Conservation (phyloP, 2,329 filamentous ascomycete species). For the Phialemonium atrogriseum region DNA sequence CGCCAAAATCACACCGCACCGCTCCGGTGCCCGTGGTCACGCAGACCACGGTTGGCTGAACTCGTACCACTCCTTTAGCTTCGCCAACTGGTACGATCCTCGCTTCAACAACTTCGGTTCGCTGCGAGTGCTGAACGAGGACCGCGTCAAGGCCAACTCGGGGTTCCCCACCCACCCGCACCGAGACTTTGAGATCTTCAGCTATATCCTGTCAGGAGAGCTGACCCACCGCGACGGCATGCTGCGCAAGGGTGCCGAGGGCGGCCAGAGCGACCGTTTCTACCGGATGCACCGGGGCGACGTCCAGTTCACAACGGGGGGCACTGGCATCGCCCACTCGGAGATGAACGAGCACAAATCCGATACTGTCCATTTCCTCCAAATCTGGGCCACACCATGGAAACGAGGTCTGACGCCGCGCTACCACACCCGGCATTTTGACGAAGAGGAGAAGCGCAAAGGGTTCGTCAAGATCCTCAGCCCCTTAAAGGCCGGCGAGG, state of each 20-base stretch:
- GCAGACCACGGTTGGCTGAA: constrained; percentile 82
- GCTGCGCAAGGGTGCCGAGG: constrained; percentile 61
- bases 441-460: constrained; percentile 63
- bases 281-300: constrained; percentile 69
- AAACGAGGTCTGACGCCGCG: constrained; percentile 61
- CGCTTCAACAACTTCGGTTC: constrained; percentile 62
- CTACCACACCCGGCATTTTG: constrained; percentile 69
- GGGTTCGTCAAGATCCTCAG: constrained; percentile 70
- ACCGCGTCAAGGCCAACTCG: constrained; percentile 63
- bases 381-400: constrained; percentile 84
- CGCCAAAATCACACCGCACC: constrained; percentile 67
- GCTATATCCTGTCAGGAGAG: constrained; percentile 76
- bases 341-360: constrained; percentile 70
- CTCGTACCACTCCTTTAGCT: constrained; percentile 79
- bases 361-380: constrained; percentile 73
- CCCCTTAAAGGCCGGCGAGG: constrained; percentile 57
- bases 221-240: constrained; percentile 84
- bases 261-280: constrained; percentile 52
- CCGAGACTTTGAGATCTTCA: constrained; percentile 84
- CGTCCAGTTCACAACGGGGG: constrained; percentile 86
- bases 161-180: constrained; percentile 84
- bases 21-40: constrained; percentile 64
- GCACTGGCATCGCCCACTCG: constrained; percentile 70
- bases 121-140: constrained; percentile 81
- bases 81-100: constrained; percentile 65